A percentile compares a stretch with the other conserved stretches of the same genome.
phyloP scores from a whole-genome alignment of 371 early-diverging fungal genomes.

The Mortierella sp. region DNA sequence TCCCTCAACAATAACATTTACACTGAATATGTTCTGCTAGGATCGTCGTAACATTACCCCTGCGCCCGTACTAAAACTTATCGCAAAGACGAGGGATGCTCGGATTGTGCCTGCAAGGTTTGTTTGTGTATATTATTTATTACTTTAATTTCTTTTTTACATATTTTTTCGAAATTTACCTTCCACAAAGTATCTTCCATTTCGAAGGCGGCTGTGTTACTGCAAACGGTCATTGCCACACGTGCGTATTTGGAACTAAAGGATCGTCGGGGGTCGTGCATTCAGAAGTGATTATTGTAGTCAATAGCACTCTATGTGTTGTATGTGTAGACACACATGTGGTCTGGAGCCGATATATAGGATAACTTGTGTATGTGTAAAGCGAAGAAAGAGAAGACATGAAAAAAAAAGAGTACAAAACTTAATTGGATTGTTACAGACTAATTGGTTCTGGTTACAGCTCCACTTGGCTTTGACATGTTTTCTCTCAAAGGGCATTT shows the following conservation, averaged over 20 bases:
- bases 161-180: background rate
- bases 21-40: background rate
- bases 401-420: background rate
- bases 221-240: background rate
- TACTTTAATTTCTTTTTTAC: background rate
- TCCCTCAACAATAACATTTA: background rate
- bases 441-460: background rate
- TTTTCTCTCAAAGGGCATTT: background rate
- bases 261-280: too few relatives aligned
- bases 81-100: slow-evolving; percentile 32
- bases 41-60: slow-evolving; percentile 67
- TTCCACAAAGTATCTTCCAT: background rate
- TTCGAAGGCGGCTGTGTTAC: slow-evolving; percentile 1
- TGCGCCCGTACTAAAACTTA: slow-evolving; percentile 58
- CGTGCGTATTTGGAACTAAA: too few relatives aligned
- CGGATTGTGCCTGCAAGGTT: slow-evolving; percentile 35
- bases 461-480: background rate
- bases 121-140: background rate
- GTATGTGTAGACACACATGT: too few relatives aligned
- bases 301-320: too few relatives aligned
- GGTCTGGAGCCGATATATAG: too few relatives aligned
- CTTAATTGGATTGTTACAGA: background rate
- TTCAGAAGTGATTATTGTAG: too few relatives aligned
- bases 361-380: too few relatives aligned
- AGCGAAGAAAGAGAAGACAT: too few relatives aligned